Base-by-base conservation (phyloP, 208 protist species). In the Leishmania major region DNA sequence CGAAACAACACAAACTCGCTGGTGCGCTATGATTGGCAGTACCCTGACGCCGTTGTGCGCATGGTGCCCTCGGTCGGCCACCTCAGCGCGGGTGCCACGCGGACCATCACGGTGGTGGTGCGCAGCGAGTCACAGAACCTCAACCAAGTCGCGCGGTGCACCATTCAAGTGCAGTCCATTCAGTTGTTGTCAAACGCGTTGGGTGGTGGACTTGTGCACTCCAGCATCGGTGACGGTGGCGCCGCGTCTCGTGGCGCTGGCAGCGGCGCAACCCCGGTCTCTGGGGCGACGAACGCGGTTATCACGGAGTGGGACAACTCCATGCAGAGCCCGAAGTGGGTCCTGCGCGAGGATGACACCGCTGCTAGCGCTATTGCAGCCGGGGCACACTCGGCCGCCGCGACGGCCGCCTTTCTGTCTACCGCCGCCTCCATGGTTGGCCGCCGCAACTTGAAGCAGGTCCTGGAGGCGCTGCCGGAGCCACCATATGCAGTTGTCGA, bases 11-110 rank as follows among this genome's bases (percentile, higher is more conserved):
- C 89, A 47, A 74, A 75, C 25, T 79, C 86, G 51, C 55, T 85
- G 47, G 49, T 98, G 51, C 92, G 98, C 35, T 99, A 98, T 85
- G 78, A 91, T 64, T 99, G 93, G 94, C 72, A 83, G 78, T 74
- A 80, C 31, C 72, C 82, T 55, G 40, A 89, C 55, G 37, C 70
- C 8, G 69, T 72, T 45, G 77, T 90, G 28, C 60, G 82, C 53
- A 86, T 93, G 69, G 79, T 81, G 8, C 94, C 94, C 3, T 77
- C 59, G 2, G 64, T 93, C 11, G 94, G 94, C 49, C 91, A 96
- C 83, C 64, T 97, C n/a, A 78, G 82, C 10, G 74, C 94, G 19
- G 90, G 92, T 60, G 59, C 84, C 17, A 80, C 57, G n/a, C 91
- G 88, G 72, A 35, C 76, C 17, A 88, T 97, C 55, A 89, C 88